Evolutionary conservation across 176 grass and related monocot genomes (phyloP), one percentile per base, ranked within the genome.

Genomic region (Neostapfia colusana): DNA sequence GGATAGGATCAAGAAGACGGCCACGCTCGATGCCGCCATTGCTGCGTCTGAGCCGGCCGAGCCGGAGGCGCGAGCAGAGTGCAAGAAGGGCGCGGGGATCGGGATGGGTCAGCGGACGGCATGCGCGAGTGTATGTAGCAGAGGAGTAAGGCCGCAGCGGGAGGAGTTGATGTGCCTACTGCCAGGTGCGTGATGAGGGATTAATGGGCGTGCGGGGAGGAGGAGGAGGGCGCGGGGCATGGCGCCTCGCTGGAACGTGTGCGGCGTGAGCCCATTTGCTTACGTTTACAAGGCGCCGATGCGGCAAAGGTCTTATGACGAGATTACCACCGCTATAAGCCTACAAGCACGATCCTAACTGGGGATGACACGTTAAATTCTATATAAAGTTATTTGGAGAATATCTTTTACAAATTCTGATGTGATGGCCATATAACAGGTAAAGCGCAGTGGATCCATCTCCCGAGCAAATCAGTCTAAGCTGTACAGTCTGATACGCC

Each of bases 191-290:
- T 88, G 86, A 88, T 14, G 70, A 84, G 18, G 75, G 70, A 76
- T 69, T 80, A 75, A 86, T 81, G 84, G 62, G 48, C 49, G 51
- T 15, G 53, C 24, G 56, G 21, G 14, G 8, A 17, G 34, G 56
- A 38, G 24, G 23, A 40, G 24, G 23, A 27, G 67, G 42, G 63
- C 21, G 83, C 70, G 77, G 75, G 82, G 66, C 20, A 36, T 65
- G 73, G 25, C 62, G 53, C 51, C 63, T 51, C 66, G 34, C 53
- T 69, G 74, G 63, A 83, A 79, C 80, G 80, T 16, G 80, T 44
- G 55, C 63, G 51, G 70, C 81, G 86, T 84, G 86, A 88, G 38
- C 70, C 26, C 75, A 88, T 88, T 88, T 73, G 74, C 4, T 20
- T 56, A 48, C 45, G 17, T 18, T 51, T 15, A 15, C 46, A 49